Percentiles rank a stretch among this genome's conserved stretches.
Conservation (phyloP, 805 yeast species). For the Saccharomycopsis sp. region DNA sequence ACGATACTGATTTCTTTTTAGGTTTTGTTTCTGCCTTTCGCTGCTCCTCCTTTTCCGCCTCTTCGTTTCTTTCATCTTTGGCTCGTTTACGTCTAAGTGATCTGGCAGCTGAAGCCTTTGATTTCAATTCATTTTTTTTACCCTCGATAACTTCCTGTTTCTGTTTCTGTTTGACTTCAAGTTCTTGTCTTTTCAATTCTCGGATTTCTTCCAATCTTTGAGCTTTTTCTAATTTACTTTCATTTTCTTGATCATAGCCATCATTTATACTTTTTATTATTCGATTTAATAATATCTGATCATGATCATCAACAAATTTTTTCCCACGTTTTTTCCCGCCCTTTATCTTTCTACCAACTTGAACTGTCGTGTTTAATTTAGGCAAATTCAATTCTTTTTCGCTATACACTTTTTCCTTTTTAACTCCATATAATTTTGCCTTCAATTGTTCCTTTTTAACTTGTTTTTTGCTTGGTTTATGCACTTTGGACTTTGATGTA, state of each 20-base stretch:
- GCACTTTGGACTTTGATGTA: slow-evolving; percentile 50
- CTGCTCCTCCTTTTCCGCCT: slow-evolving; percentile 18
- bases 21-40: slow-evolving; percentile 27
- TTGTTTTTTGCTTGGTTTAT: slow-evolving; percentile 41
- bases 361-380: slow-evolving; percentile 68
- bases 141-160: slow-evolving; percentile 64
- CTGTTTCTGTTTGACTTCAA: slow-evolving; percentile 72
- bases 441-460: slow-evolving; percentile 62
- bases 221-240: slow-evolving; percentile 85
- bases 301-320: slow-evolving; percentile 67
- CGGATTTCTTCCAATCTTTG: slow-evolving; percentile 85
- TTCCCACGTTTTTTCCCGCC: slow-evolving; percentile 87
- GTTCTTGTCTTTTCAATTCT: slow-evolving; percentile 77
- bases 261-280: slow-evolving; percentile 78
- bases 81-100: slow-evolving; percentile 55
- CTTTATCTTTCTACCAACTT: slow-evolving; percentile 74
- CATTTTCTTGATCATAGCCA: slow-evolving; percentile 67
- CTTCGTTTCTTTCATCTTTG: slow-evolving; percentile 25
- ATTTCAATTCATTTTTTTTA: slow-evolving; percentile 71
- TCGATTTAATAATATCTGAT: slow-evolving; percentile 54
- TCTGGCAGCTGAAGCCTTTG: slow-evolving; percentile 66
- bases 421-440: slow-evolving; percentile 62
- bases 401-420: slow-evolving; percentile 23
- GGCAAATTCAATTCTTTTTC: slow-evolving; percentile 82
- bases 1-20: slow-evolving; percentile 38